Conservation (phyloP, 1,284 basidiomycete genomes). For the Hemileccinum hortonii region DNA sequence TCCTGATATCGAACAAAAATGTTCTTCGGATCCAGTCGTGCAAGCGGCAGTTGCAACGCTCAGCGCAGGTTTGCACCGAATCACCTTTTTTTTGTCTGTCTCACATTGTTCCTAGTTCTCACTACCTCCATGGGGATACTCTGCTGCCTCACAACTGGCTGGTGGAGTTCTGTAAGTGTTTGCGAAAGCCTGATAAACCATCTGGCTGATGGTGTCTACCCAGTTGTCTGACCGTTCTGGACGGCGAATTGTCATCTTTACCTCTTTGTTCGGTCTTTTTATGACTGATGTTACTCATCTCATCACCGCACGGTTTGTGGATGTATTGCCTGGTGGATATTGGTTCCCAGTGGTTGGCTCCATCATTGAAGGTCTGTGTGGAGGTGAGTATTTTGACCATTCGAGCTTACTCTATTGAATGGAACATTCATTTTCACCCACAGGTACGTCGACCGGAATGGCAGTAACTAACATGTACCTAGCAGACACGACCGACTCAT, state of each 20-base stretch:
- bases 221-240: slow-evolving; percentile 81
- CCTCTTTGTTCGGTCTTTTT: slow-evolving; percentile 64
- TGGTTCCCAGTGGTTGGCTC: slow-evolving; percentile 79
- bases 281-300: slow-evolving; percentile 68
- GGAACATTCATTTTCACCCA: neutral
- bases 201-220: slow-evolving; percentile 1
- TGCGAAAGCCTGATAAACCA: neutral
- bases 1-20: slow-evolving; percentile 36
- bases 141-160: slow-evolving; percentile 74
- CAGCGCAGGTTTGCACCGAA: slow-evolving; percentile 47
- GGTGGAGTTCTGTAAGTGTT: slow-evolving; percentile 69
- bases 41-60: slow-evolving; percentile 71
- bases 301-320: slow-evolving; percentile 58
- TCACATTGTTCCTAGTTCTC: slow-evolving; percentile 45
- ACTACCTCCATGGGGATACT: slow-evolving; percentile 70
- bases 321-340: slow-evolving; percentile 73
- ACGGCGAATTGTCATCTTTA: slow-evolving; percentile 63
- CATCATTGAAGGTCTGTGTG: slow-evolving; percentile 72
- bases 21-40: slow-evolving; percentile 70
- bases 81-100: neutral
- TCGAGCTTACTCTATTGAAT: neutral
- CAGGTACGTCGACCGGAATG: slow-evolving; percentile 23
- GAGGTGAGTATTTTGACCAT: slow-evolving; percentile 51
- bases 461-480: slow-evolving; percentile 26
- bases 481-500: slow-evolving; percentile 27